Conservation (phyloP, 148 eudicot genomes). For the Salicornia ramosissima region DNA sequence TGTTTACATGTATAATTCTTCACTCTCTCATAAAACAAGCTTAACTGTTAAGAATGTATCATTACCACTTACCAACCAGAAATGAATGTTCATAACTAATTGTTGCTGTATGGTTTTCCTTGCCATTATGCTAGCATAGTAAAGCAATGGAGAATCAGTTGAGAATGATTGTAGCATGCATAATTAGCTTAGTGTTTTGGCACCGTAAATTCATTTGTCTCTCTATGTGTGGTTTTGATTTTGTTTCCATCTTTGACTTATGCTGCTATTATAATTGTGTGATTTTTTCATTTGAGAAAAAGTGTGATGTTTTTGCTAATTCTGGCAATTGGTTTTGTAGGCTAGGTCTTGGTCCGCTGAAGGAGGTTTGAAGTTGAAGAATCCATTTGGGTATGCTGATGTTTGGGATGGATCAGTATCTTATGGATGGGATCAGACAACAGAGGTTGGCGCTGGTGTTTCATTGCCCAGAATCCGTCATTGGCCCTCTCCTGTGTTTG, state of each 20-base stretch:
- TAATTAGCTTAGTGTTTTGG: not conserved
- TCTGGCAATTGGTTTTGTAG: slow-evolving; percentile 40
- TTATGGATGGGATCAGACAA: slow-evolving; percentile 82
- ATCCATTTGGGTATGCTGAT: slow-evolving; percentile 80
- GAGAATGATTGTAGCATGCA: not conserved
- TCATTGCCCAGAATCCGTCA: slow-evolving; percentile 59
- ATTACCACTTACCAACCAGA: not conserved
- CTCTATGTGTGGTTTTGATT: not conserved
- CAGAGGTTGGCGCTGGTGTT: slow-evolving; percentile 78
- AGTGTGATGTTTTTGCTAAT: slow-evolving; percentile 18
- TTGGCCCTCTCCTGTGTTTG: slow-evolving; percentile 54
- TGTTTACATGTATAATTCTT: not conserved
- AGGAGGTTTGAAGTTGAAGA: slow-evolving; percentile 76
- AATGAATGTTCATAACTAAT: not conserved
- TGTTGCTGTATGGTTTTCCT: not conserved
- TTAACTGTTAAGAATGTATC: not conserved
- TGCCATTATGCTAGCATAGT: not conserved
- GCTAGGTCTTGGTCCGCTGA: slow-evolving; percentile 82
- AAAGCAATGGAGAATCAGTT: not conserved
- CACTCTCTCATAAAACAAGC: slow-evolving; percentile 4
- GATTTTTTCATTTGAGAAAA: no score
- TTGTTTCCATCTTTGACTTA: slow-evolving; percentile 9
- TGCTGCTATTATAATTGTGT: slow-evolving; percentile 9
- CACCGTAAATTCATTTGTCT: not conserved
- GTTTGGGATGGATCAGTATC: slow-evolving; percentile 75